These are phyloP conservation scores for Primulina tabacum DNA, from an alignment of 257 asterid genomes.

Conservation along the genomic window DNA sequence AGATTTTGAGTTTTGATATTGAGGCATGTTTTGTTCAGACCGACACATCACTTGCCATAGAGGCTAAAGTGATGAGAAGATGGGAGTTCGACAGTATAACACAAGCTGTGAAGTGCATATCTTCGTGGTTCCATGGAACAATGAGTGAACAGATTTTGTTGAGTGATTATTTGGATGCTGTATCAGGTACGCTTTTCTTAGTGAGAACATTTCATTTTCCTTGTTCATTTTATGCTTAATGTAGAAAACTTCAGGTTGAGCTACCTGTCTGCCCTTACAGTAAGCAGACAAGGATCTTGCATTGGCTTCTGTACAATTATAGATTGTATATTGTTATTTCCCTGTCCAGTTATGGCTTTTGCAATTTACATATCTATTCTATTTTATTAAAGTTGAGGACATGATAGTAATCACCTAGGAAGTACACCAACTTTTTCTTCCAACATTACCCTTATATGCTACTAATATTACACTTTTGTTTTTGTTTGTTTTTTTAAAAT, in stretches of 20 bases:
- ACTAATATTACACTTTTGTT: no score
- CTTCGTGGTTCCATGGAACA: slow-evolving; percentile 87
- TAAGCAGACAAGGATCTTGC: background rate
- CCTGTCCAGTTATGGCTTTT: slow-evolving; percentile 15
- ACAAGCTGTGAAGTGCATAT: slow-evolving; percentile 62
- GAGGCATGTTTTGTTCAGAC: slow-evolving; percentile 47
- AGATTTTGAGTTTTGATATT: slow-evolving; percentile 16
- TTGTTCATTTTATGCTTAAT: background rate
- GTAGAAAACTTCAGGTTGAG: background rate
- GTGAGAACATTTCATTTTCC: slow-evolving; percentile 1
- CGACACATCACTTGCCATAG: slow-evolving; percentile 87
- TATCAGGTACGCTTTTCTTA: slow-evolving; percentile 44
- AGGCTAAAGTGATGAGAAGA: slow-evolving; percentile 86
- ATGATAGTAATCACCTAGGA: no score
- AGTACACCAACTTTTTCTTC: no score
- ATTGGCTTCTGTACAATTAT: background rate
- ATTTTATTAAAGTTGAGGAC: no score
- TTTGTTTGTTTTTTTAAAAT: no score
- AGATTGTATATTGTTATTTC: background rate
- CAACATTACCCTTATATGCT: no score
- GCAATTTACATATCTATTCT: slow-evolving; percentile 2
- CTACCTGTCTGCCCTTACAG: background rate
- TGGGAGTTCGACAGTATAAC: slow-evolving; percentile 93
- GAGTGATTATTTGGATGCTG: slow-evolving; percentile 61
- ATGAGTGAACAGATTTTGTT: slow-evolving; percentile 50